Conservation (phyloP, 2,329 filamentous ascomycete genomes). For the Dothideomycetes sp. region DNA sequence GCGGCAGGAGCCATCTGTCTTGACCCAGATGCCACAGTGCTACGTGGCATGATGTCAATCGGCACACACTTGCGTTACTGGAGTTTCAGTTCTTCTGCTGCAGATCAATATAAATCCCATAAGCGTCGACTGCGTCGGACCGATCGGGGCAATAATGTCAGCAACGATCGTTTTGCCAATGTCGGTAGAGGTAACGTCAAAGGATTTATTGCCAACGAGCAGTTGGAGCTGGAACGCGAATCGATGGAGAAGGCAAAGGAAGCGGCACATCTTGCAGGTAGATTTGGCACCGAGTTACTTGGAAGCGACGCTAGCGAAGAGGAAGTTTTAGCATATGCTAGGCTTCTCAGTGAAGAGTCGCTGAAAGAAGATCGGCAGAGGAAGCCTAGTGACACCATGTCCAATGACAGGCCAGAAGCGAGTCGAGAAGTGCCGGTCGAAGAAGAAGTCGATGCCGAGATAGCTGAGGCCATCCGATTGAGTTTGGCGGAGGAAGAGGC, state of each 20-base stretch:
- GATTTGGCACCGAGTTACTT: slow-evolving; percentile 75
- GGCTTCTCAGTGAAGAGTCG: slow-evolving; percentile 52
- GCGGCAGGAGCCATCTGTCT: slow-evolving; percentile 76
- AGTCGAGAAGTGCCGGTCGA: slow-evolving; percentile 26
- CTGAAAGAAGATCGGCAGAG: slow-evolving; percentile 42
- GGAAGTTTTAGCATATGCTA: slow-evolving; percentile 54
- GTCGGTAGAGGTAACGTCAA: slow-evolving; percentile 61
- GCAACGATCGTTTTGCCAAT: slow-evolving; percentile 50
- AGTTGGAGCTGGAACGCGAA: slow-evolving; percentile 68
- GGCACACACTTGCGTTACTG: slow-evolving; percentile 85
- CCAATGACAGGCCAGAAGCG: slow-evolving; percentile 27
- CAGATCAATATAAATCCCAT: slow-evolving; percentile 62
- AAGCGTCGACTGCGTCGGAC: slow-evolving; percentile 71
- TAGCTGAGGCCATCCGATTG: slow-evolving; percentile 54
- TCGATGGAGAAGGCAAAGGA: slow-evolving; percentile 59
- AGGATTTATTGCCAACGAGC: slow-evolving; percentile 80
- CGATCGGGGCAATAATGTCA: slow-evolving; percentile 52
- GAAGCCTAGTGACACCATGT: slow-evolving; percentile 33
- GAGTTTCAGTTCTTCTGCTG: slow-evolving; percentile 77
- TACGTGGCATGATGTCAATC: slow-evolving; percentile 79
- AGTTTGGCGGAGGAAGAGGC: slow-evolving; percentile 26
- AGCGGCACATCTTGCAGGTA: slow-evolving; percentile 58
- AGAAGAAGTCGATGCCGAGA: slow-evolving; percentile 46
- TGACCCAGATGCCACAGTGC: slow-evolving; percentile 75
- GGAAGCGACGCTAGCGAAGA: slow-evolving; percentile 49